These are phyloP conservation scores for Kluyveromyces wickerhamii DNA, from an alignment of 805 yeast genomes.

Conservation along the genomic window DNA sequence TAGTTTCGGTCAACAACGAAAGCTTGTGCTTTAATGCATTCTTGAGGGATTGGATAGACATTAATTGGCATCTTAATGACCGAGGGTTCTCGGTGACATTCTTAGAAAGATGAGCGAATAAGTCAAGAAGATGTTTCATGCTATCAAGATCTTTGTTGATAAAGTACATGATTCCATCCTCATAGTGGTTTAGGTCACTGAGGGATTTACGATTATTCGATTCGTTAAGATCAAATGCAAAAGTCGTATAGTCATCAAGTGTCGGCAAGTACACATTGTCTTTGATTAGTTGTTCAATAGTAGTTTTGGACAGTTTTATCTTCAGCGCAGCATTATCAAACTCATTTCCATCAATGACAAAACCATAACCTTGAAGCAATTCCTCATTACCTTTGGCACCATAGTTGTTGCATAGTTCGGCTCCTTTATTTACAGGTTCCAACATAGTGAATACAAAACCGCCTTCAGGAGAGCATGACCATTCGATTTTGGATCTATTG, in stretches of 20 bases:
- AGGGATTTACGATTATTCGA: constrained; percentile 4
- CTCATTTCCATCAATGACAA: constrained; percentile 41
- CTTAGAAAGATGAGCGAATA: constrained; percentile 25
- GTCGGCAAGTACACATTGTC: constrained; percentile 32
- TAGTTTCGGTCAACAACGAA: constrained; percentile 15
- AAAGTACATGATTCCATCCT: constrained; percentile 30
- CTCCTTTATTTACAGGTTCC: constrained; percentile 20
- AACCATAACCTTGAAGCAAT: constrained; percentile 60
- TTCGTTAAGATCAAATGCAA: constrained; percentile 27
- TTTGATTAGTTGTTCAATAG: constrained; percentile 27
- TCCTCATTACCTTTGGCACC: constrained; percentile 91
- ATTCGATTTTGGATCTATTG: constrained; percentile 53
- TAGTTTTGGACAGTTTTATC: constrained; percentile 37
- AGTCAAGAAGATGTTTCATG: constrained; percentile 19
- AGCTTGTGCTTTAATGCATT: constrained; percentile 46
- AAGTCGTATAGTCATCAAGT: constrained; percentile 35
- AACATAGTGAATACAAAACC: constrained; percentile 44
- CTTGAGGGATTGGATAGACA: constrained; percentile 49
- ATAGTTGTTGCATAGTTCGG: constrained; percentile 69
- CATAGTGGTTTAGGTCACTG: constrained; percentile 10
- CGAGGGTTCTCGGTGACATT: constrained; percentile 32
- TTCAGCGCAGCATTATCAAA: constrained; percentile 60
- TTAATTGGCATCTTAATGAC: constrained; percentile 46
- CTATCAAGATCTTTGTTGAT: constrained; percentile 21
- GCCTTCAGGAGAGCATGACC: constrained; percentile 37